Percentiles rank a stretch among this genome's conserved stretches.
These are phyloP conservation scores for Citropsis articulata DNA, from an alignment of 345 rosid genomes.

Conservation along the genomic window DNA sequence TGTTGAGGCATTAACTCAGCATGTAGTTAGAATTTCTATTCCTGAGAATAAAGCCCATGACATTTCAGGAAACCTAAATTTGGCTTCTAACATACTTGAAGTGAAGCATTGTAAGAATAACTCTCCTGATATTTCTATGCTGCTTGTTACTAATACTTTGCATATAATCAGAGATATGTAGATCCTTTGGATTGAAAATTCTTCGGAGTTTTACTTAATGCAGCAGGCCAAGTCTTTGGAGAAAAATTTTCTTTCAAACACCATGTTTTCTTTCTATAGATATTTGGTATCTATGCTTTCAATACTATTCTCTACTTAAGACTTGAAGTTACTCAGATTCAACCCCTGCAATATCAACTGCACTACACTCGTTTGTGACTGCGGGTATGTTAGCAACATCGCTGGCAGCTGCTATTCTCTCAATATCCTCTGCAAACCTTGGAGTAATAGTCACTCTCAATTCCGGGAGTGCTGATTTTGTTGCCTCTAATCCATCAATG, in stretches of 20 bases:
- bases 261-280: neutral
- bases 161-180: neutral
- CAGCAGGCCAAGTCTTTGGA: neutral
- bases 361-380: slow-evolving; percentile 49
- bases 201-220: neutral
- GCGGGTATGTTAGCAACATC: slow-evolving; percentile 48
- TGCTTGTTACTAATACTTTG: neutral
- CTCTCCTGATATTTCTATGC: neutral
- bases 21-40: slow-evolving; percentile 31
- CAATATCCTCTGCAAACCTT: slow-evolving; percentile 43
- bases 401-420: slow-evolving; percentile 42
- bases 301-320: slow-evolving; percentile 6
- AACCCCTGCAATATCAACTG: slow-evolving; percentile 39
- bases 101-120: slow-evolving; percentile 42
- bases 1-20: slow-evolving; percentile 25
- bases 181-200: neutral
- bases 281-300: neutral
- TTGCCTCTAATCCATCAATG: slow-evolving; percentile 34
- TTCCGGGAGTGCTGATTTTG: slow-evolving; percentile 12
- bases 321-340: slow-evolving; percentile 29
- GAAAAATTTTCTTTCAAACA: neutral
- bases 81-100: slow-evolving; percentile 43
- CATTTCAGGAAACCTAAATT: slow-evolving; percentile 48
- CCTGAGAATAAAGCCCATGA: slow-evolving; percentile 44
- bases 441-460: slow-evolving; percentile 27